Evolutionary conservation across 2,329 filamentous ascomycete genomes (phyloP).

Genomic region (Colletotrichum eremochloae): DNA sequence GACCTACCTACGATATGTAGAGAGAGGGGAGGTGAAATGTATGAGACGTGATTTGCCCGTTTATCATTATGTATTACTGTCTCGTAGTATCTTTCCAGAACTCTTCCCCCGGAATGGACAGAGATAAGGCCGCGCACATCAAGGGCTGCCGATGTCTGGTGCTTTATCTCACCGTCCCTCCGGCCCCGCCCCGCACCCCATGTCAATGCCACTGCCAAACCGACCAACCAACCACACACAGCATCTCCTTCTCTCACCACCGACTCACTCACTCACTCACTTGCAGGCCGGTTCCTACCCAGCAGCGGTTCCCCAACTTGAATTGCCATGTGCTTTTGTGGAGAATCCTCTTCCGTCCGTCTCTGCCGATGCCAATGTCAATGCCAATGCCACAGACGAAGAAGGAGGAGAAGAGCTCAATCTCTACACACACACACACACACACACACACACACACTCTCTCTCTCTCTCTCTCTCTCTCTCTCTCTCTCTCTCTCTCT

Average conservation of each 20-base stretch:
- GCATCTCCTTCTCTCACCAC: background rate
- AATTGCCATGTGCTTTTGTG: slow-evolving; percentile 38
- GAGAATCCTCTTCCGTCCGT: background rate
- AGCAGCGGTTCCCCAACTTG: background rate
- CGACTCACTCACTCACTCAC: background rate
- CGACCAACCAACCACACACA: background rate
- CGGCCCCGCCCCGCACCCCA: slow-evolving; percentile 29
- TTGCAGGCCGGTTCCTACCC: background rate
- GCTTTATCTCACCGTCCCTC: slow-evolving; percentile 40
- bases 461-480: background rate
- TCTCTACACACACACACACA: background rate
- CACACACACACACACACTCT: too few relatives aligned
- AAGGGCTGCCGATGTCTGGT: slow-evolving; percentile 31
- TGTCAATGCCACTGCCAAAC: slow-evolving; percentile 20
- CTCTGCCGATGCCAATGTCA: background rate
- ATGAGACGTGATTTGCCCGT: slow-evolving; percentile 46
- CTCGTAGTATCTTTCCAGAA: slow-evolving; percentile 45
- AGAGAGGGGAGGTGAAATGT: slow-evolving; percentile 27
- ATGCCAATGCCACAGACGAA: background rate
- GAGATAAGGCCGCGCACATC: slow-evolving; percentile 50
- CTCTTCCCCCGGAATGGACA: slow-evolving; percentile 36
- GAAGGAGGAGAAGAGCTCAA: background rate
- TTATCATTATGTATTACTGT: slow-evolving; percentile 58
- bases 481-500: background rate
- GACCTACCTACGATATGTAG: too few relatives aligned